Percentiles rank a stretch among this genome's conserved stretches.
phyloP scores from a whole-genome alignment of 441 rosid genomes.

The Metrosideros polymorpha region DNA sequence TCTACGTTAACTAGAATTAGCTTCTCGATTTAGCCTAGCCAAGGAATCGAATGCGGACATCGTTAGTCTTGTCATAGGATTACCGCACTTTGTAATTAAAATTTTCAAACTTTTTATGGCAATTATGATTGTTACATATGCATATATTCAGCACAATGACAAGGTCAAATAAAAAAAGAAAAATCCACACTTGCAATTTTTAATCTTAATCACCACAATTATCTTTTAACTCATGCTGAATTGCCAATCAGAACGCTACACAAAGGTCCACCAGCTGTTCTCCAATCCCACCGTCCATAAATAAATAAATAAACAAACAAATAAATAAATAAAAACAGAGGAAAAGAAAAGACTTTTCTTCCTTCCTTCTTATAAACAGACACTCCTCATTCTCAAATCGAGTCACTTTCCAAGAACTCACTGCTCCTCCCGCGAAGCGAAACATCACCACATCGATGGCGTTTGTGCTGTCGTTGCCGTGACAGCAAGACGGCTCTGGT shows the following conservation, averaged over 20 bases:
- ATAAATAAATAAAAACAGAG: neutral
- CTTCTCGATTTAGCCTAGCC: neutral
- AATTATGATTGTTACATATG: neutral
- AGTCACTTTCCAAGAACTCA: neutral
- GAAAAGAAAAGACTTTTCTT: neutral
- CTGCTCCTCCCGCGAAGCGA: neutral
- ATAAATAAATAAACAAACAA: too few species aligned
- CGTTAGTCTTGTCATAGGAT: accelerated
- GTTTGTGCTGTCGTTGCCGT: neutral
- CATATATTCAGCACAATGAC: too few species aligned
- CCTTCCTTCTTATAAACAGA: neutral
- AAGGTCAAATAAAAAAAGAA: neutral
- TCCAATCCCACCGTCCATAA: neutral
- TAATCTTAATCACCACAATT: neutral
- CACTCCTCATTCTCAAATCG: neutral
- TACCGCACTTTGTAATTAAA: neutral
- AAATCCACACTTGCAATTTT: neutral
- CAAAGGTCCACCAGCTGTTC: neutral
- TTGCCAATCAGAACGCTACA: neutral
- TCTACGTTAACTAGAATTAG: accelerated
- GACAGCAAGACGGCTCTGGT: neutral
- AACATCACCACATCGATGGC: neutral
- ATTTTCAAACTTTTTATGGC: neutral
- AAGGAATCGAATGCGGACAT: accelerated
- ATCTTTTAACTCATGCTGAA: neutral